Evolutionary conservation across 192 early-diverging fungal species (phyloP), one percentile per base, ranked within the genome.

Genomic region (Hyaloraphidium curvatum): DNA sequence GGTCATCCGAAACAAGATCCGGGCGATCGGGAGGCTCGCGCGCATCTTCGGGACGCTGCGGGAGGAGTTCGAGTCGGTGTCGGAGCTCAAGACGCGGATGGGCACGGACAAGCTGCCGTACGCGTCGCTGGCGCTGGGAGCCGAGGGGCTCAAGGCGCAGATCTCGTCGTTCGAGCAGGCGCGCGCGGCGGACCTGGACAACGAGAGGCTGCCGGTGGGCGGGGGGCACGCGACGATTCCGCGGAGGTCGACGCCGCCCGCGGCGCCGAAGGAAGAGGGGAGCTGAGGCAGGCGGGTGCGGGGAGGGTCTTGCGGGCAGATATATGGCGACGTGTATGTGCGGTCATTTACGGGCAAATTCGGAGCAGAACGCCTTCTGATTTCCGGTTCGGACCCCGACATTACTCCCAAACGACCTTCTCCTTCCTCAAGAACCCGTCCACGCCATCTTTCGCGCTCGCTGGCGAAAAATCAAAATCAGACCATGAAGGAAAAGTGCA

Each of bases 161-260:
- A 91, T 95, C 53, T 73, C 76, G 21, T 79, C 85, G 28, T 97
- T 95, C 61, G 91, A 97, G 43, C 84, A 91, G 54, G 94, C 91
- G 19, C 84, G 84, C 59, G 70, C 68, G 11, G 86, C 84, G 30
- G 94, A 97, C 69, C 58, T 77, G 25, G 86, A 95, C 35, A 97
- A 97, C 63, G 94, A 97, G 62, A 72, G 82, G 30, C 57, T 95
- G 50, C 93, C 93, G 28, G 90, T 90, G 11, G 25, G 14, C 17
- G 43, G 43, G 11, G 43, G 43, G 19, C 14, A 48, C 25, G 43
- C 14, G 19, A n/a, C n/a, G n/a, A n/a, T n/a, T n/a, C n/a, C n/a
- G n/a, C n/a, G n/a, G n/a, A n/a, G n/a, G n/a, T n/a, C n/a, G n/a
- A n/a, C n/a, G n/a, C n/a, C n/a, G n/a, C n/a, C n/a, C n/a, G n/a